These are phyloP conservation scores for Fraxinus xanthoxyloides DNA, from an alignment of 305 asterid genomes.

Conservation along the genomic window DNA sequence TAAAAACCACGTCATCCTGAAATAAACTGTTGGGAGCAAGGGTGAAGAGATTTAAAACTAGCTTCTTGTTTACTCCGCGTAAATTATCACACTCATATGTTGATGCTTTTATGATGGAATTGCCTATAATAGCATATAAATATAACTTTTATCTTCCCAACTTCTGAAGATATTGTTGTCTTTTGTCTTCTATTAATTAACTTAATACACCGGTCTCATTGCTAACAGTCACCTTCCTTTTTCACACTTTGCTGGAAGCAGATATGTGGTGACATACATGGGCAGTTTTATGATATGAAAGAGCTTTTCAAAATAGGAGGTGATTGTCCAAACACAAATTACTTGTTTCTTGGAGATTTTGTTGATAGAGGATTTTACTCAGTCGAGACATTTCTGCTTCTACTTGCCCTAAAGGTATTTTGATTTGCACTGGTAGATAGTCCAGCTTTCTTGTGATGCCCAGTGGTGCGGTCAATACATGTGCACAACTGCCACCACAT, in stretches of 20 bases:
- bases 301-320: slow-evolving; percentile 96
- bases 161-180: background rate
- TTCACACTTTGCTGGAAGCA: slow-evolving; percentile 28
- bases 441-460: background rate
- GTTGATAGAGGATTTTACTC: slow-evolving; percentile 96
- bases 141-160: background rate
- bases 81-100: background rate
- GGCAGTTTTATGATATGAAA: slow-evolving; percentile 97
- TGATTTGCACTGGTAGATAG: slow-evolving; percentile 9
- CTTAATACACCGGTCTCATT: slow-evolving; percentile 13
- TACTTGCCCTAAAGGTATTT: slow-evolving; percentile 86
- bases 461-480: background rate
- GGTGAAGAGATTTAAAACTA: background rate
- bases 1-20: background rate
- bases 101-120: background rate
- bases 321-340: slow-evolving; percentile 87
- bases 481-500: slow-evolving; percentile 11
- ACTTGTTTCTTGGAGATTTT: slow-evolving; percentile 95
- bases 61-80: background rate
- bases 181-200: background rate
- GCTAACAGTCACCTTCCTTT: slow-evolving; percentile 11
- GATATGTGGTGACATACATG: slow-evolving; percentile 99
- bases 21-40: background rate
- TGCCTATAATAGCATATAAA: background rate
- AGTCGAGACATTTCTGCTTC: slow-evolving; percentile 91